Conservation (phyloP, 2,329 filamentous ascomycete genomes). For the Fonsecaea nubica region DNA sequence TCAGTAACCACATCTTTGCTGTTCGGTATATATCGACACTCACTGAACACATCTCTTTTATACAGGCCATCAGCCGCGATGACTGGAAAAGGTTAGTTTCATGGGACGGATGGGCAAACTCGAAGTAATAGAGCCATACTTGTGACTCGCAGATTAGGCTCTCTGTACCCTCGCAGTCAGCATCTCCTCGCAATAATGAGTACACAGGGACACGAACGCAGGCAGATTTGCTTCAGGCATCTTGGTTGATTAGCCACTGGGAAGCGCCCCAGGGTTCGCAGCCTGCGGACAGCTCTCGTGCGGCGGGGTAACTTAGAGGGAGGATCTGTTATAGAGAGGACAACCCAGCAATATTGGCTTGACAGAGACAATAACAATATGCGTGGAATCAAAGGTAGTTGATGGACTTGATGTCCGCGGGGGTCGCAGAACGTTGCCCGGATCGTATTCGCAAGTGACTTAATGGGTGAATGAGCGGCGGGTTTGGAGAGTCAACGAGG, state of each 20-base stretch:
- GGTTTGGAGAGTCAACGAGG: conserved; percentile 21
- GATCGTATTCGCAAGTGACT: conserved; percentile 31
- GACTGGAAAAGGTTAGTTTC: conserved; percentile 63
- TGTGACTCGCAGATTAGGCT: conserved; percentile 89
- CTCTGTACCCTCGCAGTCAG: conserved; percentile 55
- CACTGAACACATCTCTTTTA: conserved; percentile 99
- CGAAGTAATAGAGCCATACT: conserved; percentile 63
- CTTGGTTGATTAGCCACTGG: conserved; percentile 30
- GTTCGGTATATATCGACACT: conserved; percentile 49
- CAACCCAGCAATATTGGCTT: conserved; percentile 3
- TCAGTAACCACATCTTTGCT: conserved; percentile 18
- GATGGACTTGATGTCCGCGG: conserved; percentile 13
- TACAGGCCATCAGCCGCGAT: conserved; percentile 98
- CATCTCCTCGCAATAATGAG: conserved; percentile 18
- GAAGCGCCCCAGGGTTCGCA: conserved; percentile 17
- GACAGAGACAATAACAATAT: conserved; percentile 2
- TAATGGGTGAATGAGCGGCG: conserved; percentile 19
- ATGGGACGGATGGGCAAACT: conserved; percentile 28
- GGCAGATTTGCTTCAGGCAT: conserved; percentile 67
- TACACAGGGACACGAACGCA: conserved; percentile 58
- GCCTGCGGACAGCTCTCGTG: conserved; percentile 26
- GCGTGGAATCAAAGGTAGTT: background rate
- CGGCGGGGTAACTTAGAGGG: conserved; percentile 31
- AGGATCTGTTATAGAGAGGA: background rate
- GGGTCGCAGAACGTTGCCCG: conserved; percentile 9